phyloP scores from a whole-genome alignment of 2,329 filamentous ascomycete species.

The Aspergillus latus region DNA sequence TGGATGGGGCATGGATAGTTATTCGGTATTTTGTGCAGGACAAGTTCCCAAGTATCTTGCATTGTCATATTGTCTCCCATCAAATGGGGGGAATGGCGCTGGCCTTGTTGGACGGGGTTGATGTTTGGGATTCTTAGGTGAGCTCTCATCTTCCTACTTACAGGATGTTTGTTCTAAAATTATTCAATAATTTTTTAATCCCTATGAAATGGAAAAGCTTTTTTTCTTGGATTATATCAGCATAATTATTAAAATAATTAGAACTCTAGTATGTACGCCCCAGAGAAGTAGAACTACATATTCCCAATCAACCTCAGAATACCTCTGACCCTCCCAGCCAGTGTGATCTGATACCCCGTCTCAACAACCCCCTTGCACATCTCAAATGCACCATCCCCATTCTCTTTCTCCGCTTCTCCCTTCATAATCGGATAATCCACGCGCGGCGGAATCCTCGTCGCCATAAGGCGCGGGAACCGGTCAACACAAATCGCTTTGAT shows the following conservation, averaged over 20 bases:
- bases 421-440: constrained; percentile 78
- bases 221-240: background rate
- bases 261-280: background rate
- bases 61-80: constrained; percentile 54
- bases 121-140: constrained; percentile 38
- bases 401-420: constrained; percentile 50
- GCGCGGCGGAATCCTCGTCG: constrained; percentile 76
- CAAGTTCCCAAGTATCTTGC: constrained; percentile 50
- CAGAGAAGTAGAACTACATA: constrained; percentile 26
- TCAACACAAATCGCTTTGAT: constrained; percentile 83
- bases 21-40: constrained; percentile 49
- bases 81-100: constrained; percentile 51
- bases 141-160: background rate
- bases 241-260: background rate
- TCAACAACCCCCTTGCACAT: constrained; percentile 48
- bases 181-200: no score
- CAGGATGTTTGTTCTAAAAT: no score
- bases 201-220: background rate
- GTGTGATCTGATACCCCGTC: constrained; percentile 47
- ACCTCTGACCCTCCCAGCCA: constrained; percentile 42
- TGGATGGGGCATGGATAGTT: constrained; percentile 42
- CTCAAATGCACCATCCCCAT: constrained; percentile 64
- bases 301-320: constrained; percentile 40
- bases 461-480: constrained; percentile 54
- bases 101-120: constrained; percentile 50